phyloP scores from a whole-genome alignment of 768 basidiomycete species.

The Porpolomopsis calyptriformis region DNA sequence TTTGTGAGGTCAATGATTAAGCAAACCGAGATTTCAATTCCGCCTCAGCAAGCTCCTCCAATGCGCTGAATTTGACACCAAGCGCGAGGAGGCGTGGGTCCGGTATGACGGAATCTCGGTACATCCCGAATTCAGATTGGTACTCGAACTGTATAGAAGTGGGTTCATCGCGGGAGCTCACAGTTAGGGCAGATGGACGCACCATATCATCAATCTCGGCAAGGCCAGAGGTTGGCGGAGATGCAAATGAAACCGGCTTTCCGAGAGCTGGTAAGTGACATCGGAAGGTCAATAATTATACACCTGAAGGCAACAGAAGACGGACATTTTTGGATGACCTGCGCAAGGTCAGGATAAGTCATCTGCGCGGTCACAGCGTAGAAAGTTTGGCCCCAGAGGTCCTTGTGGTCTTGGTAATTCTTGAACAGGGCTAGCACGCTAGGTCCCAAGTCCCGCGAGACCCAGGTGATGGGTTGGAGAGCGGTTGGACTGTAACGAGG shows the following conservation, averaged over 20 bases:
- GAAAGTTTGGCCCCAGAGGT: slow-evolving; percentile 8
- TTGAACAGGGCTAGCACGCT: slow-evolving; percentile 11
- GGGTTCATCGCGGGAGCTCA: too few relatives aligned
- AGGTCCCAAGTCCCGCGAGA: slow-evolving; percentile 8
- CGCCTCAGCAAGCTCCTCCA: slow-evolving; percentile 10
- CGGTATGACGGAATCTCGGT: slow-evolving; percentile 5
- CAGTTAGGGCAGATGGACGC: not conserved
- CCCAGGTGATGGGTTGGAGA: slow-evolving; percentile 10
- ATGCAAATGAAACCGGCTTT: slow-evolving; percentile 10
- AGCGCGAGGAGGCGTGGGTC: slow-evolving; percentile 10
- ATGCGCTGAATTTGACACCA: slow-evolving; percentile 12
- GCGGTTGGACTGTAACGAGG: slow-evolving; percentile 4
- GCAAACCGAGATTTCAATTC: slow-evolving; percentile 9
- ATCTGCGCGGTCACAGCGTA: slow-evolving; percentile 9
- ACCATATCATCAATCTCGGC: slow-evolving; percentile 16
- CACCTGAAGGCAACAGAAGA: slow-evolving; percentile 6
- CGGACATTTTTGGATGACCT: slow-evolving; percentile 11
- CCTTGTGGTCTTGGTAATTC: slow-evolving; percentile 6
- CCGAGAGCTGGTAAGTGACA: slow-evolving; percentile 4
- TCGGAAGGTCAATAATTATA: not conserved
- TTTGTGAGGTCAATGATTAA: slow-evolving; percentile 1
- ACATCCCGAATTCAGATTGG: slow-evolving; percentile 4
- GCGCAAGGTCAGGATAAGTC: slow-evolving; percentile 11
- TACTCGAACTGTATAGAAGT: slow-evolving; percentile 6
- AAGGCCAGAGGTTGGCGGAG: slow-evolving; percentile 5